Percentiles rank a stretch among this genome's conserved stretches.
phyloP scores from a whole-genome alignment of 202 grass and related monocot genomes.

The Setaria italica region DNA sequence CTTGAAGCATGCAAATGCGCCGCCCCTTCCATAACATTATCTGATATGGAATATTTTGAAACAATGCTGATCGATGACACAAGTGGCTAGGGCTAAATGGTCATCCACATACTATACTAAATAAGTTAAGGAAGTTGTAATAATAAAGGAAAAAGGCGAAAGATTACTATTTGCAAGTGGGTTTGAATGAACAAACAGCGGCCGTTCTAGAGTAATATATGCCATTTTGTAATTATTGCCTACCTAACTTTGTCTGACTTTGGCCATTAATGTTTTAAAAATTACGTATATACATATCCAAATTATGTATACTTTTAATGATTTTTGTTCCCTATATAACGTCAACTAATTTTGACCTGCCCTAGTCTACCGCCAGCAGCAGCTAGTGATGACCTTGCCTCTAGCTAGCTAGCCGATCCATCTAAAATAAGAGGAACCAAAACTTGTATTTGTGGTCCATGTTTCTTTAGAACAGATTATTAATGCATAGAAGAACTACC shows the following conservation, averaged over 20 bases:
- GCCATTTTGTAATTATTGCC: not conserved
- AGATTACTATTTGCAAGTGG: not conserved
- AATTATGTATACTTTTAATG: not conserved
- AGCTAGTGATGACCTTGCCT: no score
- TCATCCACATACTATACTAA: no score
- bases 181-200: not conserved
- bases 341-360: no score
- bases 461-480: slow-evolving; percentile 1
- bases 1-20: not conserved
- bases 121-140: no score
- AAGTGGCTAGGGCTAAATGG: no score
- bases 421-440: not conserved
- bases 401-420: not conserved
- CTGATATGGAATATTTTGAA: not conserved
- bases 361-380: not conserved
- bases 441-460: not conserved
- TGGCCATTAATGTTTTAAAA: not conserved
- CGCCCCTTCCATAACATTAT: not conserved
- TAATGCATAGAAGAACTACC: no score
- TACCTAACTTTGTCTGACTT: not conserved
- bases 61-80: no score
- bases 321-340: not conserved
- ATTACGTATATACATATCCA: not conserved
- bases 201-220: not conserved
- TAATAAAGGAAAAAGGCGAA: no score